These are phyloP conservation scores for Ustilago xerochloae DNA, from an alignment of 1,284 basidiomycete species.

Conservation along the genomic window DNA sequence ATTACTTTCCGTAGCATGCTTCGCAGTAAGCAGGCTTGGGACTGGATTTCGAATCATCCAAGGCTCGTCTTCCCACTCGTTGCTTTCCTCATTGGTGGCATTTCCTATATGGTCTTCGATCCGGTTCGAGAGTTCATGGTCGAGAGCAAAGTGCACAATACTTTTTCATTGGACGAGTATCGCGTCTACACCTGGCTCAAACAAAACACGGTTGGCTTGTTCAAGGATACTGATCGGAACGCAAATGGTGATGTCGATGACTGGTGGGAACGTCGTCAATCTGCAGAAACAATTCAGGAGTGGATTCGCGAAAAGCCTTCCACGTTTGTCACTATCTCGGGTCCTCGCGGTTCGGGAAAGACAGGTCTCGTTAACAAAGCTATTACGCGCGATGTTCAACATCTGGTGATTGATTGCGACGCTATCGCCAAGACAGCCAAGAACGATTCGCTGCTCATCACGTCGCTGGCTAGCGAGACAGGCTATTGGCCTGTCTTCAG, in stretches of 20 bases:
- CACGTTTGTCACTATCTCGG: constrained; percentile 80
- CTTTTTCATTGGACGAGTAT: constrained; percentile 72
- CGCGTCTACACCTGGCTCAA: constrained; percentile 53
- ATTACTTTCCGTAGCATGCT: constrained; percentile 79
- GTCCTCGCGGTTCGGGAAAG: constrained; percentile 93
- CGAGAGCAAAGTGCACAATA: constrained; percentile 81
- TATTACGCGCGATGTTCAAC: constrained; percentile 35
- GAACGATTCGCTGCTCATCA: constrained; percentile 78
- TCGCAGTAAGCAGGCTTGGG: constrained; percentile 80
- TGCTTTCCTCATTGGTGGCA: constrained; percentile 85
- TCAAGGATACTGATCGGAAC: constrained; percentile 34
- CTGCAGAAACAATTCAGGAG: constrained; percentile 76
- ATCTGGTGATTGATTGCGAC: constrained; percentile 80
- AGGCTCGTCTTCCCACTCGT: constrained; percentile 85
- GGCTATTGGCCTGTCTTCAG: constrained; percentile 77
- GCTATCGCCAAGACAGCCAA: constrained; percentile 76
- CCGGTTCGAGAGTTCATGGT: constrained; percentile 88
- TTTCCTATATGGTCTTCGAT: constrained; percentile 90
- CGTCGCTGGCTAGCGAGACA: constrained; percentile 80
- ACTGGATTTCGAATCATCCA: constrained; percentile 87
- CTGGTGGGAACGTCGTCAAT: constrained; percentile 86
- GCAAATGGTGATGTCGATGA: constrained; percentile 69
- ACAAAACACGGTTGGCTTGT: constrained; percentile 51
- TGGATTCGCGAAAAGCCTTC: constrained; percentile 82
- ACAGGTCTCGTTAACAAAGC: constrained; percentile 76